phyloP scores from a whole-genome alignment of 495 filamentous ascomycete species.

The Penicillium pancosmium region DNA sequence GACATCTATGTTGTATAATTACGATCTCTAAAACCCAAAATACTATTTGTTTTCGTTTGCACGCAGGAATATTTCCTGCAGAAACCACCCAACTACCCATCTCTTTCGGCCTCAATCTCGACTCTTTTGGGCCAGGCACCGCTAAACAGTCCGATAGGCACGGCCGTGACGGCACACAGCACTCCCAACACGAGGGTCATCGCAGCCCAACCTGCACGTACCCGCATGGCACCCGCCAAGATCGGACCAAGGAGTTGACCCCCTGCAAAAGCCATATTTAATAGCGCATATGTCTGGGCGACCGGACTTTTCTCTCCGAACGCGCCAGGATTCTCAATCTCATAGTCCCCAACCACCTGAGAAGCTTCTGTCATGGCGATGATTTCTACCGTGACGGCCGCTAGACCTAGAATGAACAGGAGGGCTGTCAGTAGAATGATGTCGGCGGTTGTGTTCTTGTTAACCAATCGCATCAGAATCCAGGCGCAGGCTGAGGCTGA shows the following conservation, averaged over 20 bases:
- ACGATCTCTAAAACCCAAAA: too few species aligned
- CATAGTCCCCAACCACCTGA: conserved; percentile 34
- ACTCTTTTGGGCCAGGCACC: neutral
- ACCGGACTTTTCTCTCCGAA: conserved; percentile 60
- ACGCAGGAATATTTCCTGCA: neutral
- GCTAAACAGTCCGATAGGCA: conserved; percentile 17
- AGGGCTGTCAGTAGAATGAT: conserved; percentile 38
- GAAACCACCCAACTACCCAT: neutral
- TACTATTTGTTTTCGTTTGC: neutral
- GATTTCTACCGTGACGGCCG: conserved; percentile 37
- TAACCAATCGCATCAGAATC: conserved; percentile 53
- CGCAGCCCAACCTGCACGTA: conserved; percentile 39
- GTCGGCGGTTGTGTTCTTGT: conserved; percentile 30
- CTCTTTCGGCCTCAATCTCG: neutral
- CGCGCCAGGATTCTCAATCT: conserved; percentile 35
- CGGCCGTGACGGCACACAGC: conserved; percentile 29
- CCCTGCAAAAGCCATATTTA: conserved; percentile 60
- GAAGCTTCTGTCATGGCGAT: conserved; percentile 43
- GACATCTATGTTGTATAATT: too few species aligned
- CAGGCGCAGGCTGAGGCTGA: conserved; percentile 49
- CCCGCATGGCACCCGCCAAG: conserved; percentile 44
- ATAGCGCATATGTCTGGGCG: conserved; percentile 63
- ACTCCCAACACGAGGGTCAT: conserved; percentile 44
- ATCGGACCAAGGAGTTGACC: conserved; percentile 65
- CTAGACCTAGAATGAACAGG: conserved; percentile 36